Evolutionary conservation across 441 rosid species (phyloP).

Genomic region (Heliophila coronopifolia): DNA sequence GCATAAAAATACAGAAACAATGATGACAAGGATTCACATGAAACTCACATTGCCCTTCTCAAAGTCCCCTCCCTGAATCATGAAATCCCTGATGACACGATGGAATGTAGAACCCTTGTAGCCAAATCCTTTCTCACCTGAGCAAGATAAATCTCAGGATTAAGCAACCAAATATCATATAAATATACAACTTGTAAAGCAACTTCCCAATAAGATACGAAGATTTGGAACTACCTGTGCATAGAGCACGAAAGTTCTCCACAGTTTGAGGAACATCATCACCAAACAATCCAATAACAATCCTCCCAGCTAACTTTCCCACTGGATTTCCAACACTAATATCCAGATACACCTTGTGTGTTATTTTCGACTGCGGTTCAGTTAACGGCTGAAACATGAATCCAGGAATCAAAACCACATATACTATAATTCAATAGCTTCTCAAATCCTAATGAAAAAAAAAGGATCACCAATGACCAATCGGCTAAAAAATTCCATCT

Average conservation of each 20-base stretch:
- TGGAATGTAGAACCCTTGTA: conserved; percentile 62
- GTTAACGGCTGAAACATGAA: no score
- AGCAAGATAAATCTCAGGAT: no score
- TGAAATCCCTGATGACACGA: conserved; percentile 59
- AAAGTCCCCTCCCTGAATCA: conserved; percentile 74
- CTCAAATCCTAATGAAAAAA: not conserved
- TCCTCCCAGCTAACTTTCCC: conserved; percentile 53
- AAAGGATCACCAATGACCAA: not conserved
- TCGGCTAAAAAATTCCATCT: not conserved
- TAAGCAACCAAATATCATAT: no score
- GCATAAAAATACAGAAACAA: no score
- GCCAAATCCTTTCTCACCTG: conserved; percentile 63
- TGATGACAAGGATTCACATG: no score
- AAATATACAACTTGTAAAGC: no score
- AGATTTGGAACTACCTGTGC: conserved; percentile 44
- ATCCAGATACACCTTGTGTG: conserved; percentile 56
- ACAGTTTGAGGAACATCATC: conserved; percentile 58
- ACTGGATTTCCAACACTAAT: conserved; percentile 58
- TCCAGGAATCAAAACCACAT: not conserved
- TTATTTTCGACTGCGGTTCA: conserved; percentile 52
- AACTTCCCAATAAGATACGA: no score
- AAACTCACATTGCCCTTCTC: conserved; percentile 47
- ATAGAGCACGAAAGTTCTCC: conserved; percentile 58
- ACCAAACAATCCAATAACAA: conserved; percentile 56
- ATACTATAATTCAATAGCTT: no score